Evolutionary conservation across 768 basidiomycete species (phyloP), one percentile per base, ranked within the genome.

Genomic region (Termitomyces titanicus): DNA sequence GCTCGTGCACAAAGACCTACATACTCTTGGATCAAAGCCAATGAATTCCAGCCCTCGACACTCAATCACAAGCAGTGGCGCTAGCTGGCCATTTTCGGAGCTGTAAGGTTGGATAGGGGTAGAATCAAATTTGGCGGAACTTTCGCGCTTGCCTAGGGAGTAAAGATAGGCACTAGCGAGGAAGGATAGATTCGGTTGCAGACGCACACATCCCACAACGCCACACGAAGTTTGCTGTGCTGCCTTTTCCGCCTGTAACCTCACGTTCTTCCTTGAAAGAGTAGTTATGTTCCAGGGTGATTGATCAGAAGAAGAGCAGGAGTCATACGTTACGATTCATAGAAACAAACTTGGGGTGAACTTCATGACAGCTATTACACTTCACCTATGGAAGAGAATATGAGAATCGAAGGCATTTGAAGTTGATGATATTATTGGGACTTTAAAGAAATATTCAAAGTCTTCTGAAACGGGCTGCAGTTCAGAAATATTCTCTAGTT

Each of bases 31-130:
- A 66, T 92, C 84, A 66, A 95, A 95, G 5, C 70, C 82, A 7
- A 75, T 76, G 58, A 95, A 89, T 66, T 96, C 93, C 17, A 95
- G 78, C 5, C 93, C 94, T 24, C 93, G 80, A 65, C 93, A 96
- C 61, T 96, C 93, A 38, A 96, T 73, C 3, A 79, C 78, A 7
- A 93, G 70, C 27, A 95, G 72, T 4, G 86, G 82, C 0, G 78
- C 79, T 46, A 86, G 85, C 45, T 82, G 76, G 9, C 76, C 84
- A 53, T 83, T 81, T 57, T 88, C 85, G 22, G 77, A 74, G 0
- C 70, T 74, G 68, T 93, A 92, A 1, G 88, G 72, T 47, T 70
- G 70, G 25, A 77, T 68, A 4, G 74, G 71, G 4, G 78, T 63
- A 1, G 74, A 61, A 35, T 90, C 86, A 60, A 93, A 93, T 64